Base-by-base conservation (phyloP, 1,139 yeast genomes). In the Hyphopichia wangnamkhiaoensis region DNA sequence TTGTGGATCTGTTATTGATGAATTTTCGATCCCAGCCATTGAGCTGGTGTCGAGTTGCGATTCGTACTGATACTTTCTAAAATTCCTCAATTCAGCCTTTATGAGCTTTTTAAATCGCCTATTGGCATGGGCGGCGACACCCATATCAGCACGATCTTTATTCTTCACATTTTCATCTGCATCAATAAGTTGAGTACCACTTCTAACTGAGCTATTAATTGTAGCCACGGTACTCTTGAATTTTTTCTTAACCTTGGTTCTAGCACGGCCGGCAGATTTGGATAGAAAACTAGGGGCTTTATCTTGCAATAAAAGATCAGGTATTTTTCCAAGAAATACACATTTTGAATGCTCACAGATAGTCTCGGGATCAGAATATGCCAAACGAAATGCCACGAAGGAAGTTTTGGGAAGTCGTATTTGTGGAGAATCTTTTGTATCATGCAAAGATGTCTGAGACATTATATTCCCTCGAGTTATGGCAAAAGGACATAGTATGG, bases 381-480 rank as follows among this genome's bases (percentile, higher is more conserved):
- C 63, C 30, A 89, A 64, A 41, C 89, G 67, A 43, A 75, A 74
- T 0, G 90, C 88, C 0, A 91, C 82, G 59, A 78, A 83, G 3
- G 90, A 80, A 31, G 42, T 31, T 8, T 38, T 49, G 33, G 61
- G 61, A 18, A 56, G 45, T 14, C 26, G 20, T 17, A 34, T 27
- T 13, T 26, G 23, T 12, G 33, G 33, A 10, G 16, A 8, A 17
- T 27, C 32, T 18, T 7, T 12, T 15, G 34, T 20, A 3, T 20
- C 21, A 10, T 27, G 14, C 15, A 32, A 20, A 8, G 34, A 32
- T 24, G 36, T 19, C 7, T n/a, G 4, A n/a, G 36, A 33, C 34
- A 32, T 32, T 12, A 10, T 9, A 15, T 26, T 26, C 9, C 29
- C 10, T 7, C 5, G 4, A 27, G 13, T 13, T 27, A 9, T 13